A percentile compares a stretch with the other conserved stretches of the same genome.
phyloP scores from a whole-genome alignment of 1,284 basidiomycete genomes.

The Coniferiporia weirii region DNA sequence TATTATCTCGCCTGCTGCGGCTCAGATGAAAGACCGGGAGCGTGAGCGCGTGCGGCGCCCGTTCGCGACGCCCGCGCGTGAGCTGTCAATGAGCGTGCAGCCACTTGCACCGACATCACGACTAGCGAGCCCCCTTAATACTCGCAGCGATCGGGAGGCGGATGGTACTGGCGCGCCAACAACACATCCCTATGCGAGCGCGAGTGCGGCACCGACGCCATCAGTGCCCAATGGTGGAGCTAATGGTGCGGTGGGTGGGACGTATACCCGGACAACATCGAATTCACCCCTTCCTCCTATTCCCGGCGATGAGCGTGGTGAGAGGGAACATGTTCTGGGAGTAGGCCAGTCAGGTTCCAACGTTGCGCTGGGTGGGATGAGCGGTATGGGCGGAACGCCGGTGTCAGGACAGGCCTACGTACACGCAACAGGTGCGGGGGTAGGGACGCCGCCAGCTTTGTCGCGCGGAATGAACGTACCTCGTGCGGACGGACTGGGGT shows the following conservation, averaged over 20 bases:
- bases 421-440: constrained; percentile 1
- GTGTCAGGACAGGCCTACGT: constrained; percentile 1
- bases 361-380: constrained; percentile 9
- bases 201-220: constrained; percentile 11
- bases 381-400: neutral
- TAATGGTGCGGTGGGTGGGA: neutral
- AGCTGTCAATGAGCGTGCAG: constrained; percentile 53
- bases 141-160: constrained; percentile 1
- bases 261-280: constrained; percentile 12
- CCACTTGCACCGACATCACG: constrained; percentile 55
- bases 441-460: constrained; percentile 12
- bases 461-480: constrained; percentile 16
- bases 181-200: constrained; percentile 19
- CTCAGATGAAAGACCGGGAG: constrained; percentile 52
- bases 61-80: constrained; percentile 31
- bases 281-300: constrained; percentile 17
- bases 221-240: constrained; percentile 1
- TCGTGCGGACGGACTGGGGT: constrained; percentile 12
- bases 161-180: neutral
- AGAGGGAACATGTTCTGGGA: constrained; percentile 9
- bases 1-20: constrained; percentile 57
- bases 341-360: constrained; percentile 11
- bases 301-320: constrained; percentile 7
- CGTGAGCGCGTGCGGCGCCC: constrained; percentile 35
- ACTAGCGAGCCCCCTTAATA: constrained; percentile 50